phyloP scores from a whole-genome alignment of 192 early-diverging fungal species.

The Gaertneriomyces semiglobifer region DNA sequence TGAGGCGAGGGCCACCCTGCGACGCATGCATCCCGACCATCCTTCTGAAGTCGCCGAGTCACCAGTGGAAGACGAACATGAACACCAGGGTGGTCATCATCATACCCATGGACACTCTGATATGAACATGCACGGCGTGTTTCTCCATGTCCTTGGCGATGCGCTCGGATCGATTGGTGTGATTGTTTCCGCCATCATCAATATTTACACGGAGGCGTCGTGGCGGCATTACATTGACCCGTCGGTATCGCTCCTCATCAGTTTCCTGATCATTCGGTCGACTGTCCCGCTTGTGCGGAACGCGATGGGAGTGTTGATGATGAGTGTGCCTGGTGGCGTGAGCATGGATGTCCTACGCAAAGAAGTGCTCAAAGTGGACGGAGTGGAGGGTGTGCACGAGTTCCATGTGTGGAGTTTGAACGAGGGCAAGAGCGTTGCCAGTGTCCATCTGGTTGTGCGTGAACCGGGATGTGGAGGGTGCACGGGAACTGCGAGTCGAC shows the following conservation, averaged over 20 bases:
- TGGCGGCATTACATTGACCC: slow-evolving; percentile 89
- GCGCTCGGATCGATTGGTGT: slow-evolving; percentile 85
- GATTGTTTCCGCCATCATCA: slow-evolving; percentile 72
- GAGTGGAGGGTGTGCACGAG: slow-evolving; percentile 78
- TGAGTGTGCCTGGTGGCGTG: slow-evolving; percentile 70
- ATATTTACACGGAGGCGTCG: slow-evolving; percentile 58
- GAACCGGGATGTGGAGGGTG: slow-evolving; percentile 28
- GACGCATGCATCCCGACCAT: slow-evolving; percentile 23
- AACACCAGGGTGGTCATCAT: slow-evolving; percentile 9
- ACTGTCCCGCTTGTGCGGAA: slow-evolving; percentile 63
- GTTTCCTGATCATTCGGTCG: slow-evolving; percentile 57
- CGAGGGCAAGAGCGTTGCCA: slow-evolving; percentile 75
- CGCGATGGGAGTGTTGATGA: slow-evolving; percentile 76
- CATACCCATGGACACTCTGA: slow-evolving; percentile 38
- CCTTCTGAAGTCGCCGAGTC: background rate
- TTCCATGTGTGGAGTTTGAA: slow-evolving; percentile 91
- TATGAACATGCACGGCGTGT: slow-evolving; percentile 73
- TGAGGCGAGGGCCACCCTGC: too few species aligned
- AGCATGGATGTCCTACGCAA: slow-evolving; percentile 59
- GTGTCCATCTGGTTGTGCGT: slow-evolving; percentile 72
- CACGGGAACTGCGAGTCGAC: slow-evolving; percentile 4
- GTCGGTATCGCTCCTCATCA: slow-evolving; percentile 63
- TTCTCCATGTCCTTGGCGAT: slow-evolving; percentile 89
- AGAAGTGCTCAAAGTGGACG: slow-evolving; percentile 50
- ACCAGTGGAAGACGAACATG: slow-evolving; percentile 18